These are phyloP conservation scores for Fusarium miscanthi DNA, from an alignment of 2,329 filamentous ascomycete species.

Conservation along the genomic window DNA sequence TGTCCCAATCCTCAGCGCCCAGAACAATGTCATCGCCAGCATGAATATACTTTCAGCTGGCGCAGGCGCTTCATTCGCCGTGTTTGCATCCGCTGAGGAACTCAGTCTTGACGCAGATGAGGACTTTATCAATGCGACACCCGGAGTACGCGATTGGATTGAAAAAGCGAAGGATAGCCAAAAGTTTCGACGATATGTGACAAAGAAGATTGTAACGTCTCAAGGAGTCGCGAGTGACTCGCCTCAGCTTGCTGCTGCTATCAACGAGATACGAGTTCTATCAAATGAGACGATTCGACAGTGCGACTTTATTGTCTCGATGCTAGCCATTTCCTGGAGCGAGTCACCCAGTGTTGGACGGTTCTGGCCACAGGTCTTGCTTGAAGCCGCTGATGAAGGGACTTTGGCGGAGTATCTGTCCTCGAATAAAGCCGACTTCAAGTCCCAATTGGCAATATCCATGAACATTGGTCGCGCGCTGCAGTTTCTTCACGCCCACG, in stretches of 20 bases:
- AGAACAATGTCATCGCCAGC: slow-evolving; percentile 1
- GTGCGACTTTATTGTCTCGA: background rate
- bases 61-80: background rate
- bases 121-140: background rate
- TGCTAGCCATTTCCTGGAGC: background rate
- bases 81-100: background rate
- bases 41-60: background rate
- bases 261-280: background rate
- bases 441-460: background rate
- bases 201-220: background rate
- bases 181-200: background rate
- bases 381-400: background rate
- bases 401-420: background rate
- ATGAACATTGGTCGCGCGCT: background rate
- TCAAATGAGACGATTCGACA: background rate
- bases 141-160: background rate
- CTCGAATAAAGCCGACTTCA: background rate
- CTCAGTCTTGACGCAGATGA: background rate
- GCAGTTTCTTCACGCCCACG: background rate
- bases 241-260: background rate
- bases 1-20: background rate
- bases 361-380: slow-evolving; percentile 1
- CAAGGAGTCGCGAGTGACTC: background rate
- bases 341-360: background rate
- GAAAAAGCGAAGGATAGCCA: background rate